Base-by-base conservation (phyloP, 148 eudicot species). In the Camellia japonica region DNA sequence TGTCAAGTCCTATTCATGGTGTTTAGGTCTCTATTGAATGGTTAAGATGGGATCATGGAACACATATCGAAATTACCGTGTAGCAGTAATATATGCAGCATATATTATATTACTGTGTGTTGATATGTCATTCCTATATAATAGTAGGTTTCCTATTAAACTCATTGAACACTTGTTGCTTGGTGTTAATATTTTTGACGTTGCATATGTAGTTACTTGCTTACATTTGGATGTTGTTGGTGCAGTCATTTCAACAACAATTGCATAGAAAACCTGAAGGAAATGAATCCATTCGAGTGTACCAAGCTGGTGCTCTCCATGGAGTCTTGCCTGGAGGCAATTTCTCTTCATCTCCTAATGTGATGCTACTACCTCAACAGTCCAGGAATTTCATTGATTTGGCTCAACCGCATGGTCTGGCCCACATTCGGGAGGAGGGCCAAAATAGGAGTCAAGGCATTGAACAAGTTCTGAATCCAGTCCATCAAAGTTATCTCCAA, bases 401-500 rank as follows among this genome's bases (percentile, higher is more conserved):
- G 86, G 74, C 82, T 55, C 93, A 88, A 74, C 97, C 92, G 77
- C 91, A 89, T 59, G 85, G 82, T 74, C 82, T 90, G 63, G 84
- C 90, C 49, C 91, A 81, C 61, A 69, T 87, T 78, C 87, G 88
- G 19, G 98, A 90, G 55, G 93, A 90, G 46, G 88, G 85, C 68
- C 97, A 87, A 67, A 87, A 82, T 82, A 89, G 90, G 85, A 89
- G 83, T 86, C 92, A 84, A 75, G 94, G 84, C 81, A 83, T 85
- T 82, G 98, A 95, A 82, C 94, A 88, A 74, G 73, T 74, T 78
- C 60, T 92, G 72, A 90, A 88, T 84, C 92, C 99, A 63, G 87
- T 81, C 52, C 95, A 96, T 41, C 97, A 91, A 83, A 93, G 95
- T 76, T 96, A 93, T 83, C 75, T 91, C n/a, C 95, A 95, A 71